Base-by-base conservation (phyloP, 2,329 filamentous ascomycete genomes). In the Arthrobotrys iridis region DNA sequence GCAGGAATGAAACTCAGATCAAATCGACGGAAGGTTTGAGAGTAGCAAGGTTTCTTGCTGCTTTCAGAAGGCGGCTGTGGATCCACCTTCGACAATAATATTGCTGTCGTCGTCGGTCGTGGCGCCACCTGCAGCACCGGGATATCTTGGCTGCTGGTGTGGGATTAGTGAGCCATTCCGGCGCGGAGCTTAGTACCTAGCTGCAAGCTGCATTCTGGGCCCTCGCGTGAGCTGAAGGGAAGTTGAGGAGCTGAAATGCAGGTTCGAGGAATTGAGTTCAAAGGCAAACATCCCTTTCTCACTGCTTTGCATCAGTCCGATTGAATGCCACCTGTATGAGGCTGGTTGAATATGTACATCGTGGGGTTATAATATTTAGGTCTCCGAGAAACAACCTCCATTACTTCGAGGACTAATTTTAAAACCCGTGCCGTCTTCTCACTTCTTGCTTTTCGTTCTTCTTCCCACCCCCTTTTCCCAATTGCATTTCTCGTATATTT, bases 201-300 rank as follows among this genome's bases (percentile, higher is more conserved):
- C 46, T 52, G n/a, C n/a, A n/a, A 13, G 26, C 30, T 24, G 50
- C 50, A 55, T 55, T 28, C 50, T 55, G 35, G 50, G 50, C 50
- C 24, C 55, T 59, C 55, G 55, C 55, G 55, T 59, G 40, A 45
- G 18, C 3, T 30, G 22, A 28, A 43, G 55, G 40, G n/a, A n/a
- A 43, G 22, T 37, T 45, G 35, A 45, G 7, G 43, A 28, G 43
- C 43, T 48, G 43, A 48, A 4, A 59, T 59, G 52, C 52, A 43
- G 37, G 37, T 43, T 52, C 48, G 15, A 52, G 22, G 52, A 28
- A 59, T 26, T 48, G 20, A 13, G 37, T 20, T 33, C 35, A 59
- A 59, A 28, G 52, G 30, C n/a, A 20, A 10, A 15, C 35, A 22
- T 59, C 28, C 26, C 11, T 15, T 20, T 13, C 18, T 22, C 37